Evolutionary conservation across 805 yeast genomes (phyloP).

Genomic region (Wickerhamiella sergipiensis): DNA sequence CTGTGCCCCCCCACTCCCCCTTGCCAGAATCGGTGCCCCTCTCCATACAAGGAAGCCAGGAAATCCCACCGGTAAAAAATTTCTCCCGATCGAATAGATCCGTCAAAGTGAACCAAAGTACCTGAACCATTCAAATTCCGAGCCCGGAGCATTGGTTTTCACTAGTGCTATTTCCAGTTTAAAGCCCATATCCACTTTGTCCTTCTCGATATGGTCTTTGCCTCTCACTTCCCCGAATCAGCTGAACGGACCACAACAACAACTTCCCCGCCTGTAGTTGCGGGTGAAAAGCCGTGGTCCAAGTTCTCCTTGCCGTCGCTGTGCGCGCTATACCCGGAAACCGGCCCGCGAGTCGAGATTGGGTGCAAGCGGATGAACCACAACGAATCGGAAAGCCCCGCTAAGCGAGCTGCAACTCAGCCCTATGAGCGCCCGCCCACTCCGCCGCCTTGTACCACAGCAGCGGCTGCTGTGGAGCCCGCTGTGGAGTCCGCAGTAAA

Average conservation of each 20-base stretch:
- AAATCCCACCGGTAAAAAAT: background rate
- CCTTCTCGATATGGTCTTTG: background rate
- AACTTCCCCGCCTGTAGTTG: background rate
- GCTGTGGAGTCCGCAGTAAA: too few relatives aligned
- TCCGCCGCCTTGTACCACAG: background rate
- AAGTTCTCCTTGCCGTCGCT: background rate
- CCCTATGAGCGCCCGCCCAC: background rate
- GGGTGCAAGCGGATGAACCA: background rate
- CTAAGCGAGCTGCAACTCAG: background rate
- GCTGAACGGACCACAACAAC: background rate
- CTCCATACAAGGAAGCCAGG: background rate
- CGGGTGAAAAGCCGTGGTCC: background rate
- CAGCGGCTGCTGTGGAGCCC: too few relatives aligned
- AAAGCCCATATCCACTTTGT: too few relatives aligned
- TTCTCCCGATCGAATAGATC: background rate
- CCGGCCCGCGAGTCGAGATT: background rate
- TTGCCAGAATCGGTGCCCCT: background rate
- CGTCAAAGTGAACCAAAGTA: background rate
- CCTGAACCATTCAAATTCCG: background rate
- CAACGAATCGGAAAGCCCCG: background rate
- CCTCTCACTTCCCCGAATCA: background rate
- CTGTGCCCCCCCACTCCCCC: background rate
- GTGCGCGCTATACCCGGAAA: background rate
- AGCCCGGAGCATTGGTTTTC: background rate
- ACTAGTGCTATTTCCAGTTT: background rate